A percentile compares a stretch with the other conserved stretches of the same genome.
These are phyloP conservation scores for Glomus cerebriforme DNA, from an alignment of 192 early-diverging fungal species.

Conservation along the genomic window DNA sequence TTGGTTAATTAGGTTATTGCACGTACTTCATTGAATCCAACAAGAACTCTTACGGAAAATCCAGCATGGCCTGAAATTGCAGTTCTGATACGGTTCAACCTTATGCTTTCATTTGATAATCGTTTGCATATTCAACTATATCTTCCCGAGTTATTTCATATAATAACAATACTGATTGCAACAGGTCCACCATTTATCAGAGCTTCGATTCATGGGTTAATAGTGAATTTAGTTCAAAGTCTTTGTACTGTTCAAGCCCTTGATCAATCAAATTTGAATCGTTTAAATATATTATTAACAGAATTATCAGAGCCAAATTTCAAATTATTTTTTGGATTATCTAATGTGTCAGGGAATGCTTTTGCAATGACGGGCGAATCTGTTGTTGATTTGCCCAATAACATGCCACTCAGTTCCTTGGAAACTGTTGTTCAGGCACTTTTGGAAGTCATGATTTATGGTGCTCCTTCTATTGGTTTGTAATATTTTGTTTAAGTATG, in stretches of 20 bases:
- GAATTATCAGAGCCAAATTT: constrained; percentile 84
- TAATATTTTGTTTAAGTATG: background rate
- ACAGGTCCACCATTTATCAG: constrained; percentile 83
- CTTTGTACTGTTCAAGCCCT: constrained; percentile 65
- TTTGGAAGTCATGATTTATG: constrained; percentile 65
- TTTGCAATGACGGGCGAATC: constrained; percentile 63
- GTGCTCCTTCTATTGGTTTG: constrained; percentile 65
- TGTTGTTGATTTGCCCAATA: constrained; percentile 50
- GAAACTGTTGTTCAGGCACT: constrained; percentile 61
- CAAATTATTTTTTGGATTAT: constrained; percentile 74
- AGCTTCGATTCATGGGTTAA: constrained; percentile 85
- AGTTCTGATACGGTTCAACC: constrained; percentile 82
- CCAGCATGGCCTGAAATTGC: constrained; percentile 90
- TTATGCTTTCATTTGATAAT: constrained; percentile 91
- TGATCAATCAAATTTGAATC: constrained; percentile 53
- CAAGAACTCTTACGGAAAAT: constrained; percentile 73
- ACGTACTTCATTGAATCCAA: constrained; percentile 72
- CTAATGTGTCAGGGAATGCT: constrained; percentile 64
- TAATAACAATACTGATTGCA: constrained; percentile 81
- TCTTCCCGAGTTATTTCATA: constrained; percentile 85
- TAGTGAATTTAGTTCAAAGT: constrained; percentile 88
- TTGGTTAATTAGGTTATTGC: constrained; percentile 53
- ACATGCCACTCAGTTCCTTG: constrained; percentile 50
- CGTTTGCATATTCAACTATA: constrained; percentile 65
- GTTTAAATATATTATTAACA: constrained; percentile 63